Base-by-base conservation (phyloP, 2,329 filamentous ascomycete species). In the Clonostachys sp. region DNA sequence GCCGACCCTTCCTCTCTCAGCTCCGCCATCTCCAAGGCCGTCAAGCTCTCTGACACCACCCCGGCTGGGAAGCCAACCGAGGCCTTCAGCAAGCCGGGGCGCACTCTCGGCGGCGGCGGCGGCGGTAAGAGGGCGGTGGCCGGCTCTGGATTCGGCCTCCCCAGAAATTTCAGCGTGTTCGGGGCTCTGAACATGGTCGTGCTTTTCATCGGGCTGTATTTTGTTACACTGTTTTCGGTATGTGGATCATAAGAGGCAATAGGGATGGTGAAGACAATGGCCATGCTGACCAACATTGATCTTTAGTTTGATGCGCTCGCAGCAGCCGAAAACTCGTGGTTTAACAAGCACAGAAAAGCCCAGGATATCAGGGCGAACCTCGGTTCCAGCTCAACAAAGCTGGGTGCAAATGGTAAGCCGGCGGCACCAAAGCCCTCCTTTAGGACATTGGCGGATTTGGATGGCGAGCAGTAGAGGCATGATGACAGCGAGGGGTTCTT, bases 1-100 rank as follows among this genome's bases (percentile, higher is more conserved):
- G 91, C 91, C 34, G 88, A 96, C 70, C 80, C 84, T 2, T 77
- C 83, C 12, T 84, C 83, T 45, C 81, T 99, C 41, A 86, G 84
- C 35, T 78, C 83, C 48, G 89, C 88, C 20, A 84, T 96, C 53
- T 84, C 86, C 58, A 87, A 87, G 62, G 81, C 80, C 5, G 71
- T 83, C 45, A 80, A 80, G 61, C 69, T 84, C 16, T 65, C 67
- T 10, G 65, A 63, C 34, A 59, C 66, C 14, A 70, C 70, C 14
- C 70, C 70, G 5, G 68, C 67, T 8, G 66, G 63, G 2, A 62
- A 71, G 6, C 57, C 66, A 2, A 74, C 71, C 44, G 70, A 74
- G 3, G 65, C 66, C 1, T 85, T 84, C 58, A 70, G 70, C 45
- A 75, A 73, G 1, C 72, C 72, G 0, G 83, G 83, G 2, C 74